phyloP scores from a whole-genome alignment of 257 asterid species.

The Voacanga thouarsii region DNA sequence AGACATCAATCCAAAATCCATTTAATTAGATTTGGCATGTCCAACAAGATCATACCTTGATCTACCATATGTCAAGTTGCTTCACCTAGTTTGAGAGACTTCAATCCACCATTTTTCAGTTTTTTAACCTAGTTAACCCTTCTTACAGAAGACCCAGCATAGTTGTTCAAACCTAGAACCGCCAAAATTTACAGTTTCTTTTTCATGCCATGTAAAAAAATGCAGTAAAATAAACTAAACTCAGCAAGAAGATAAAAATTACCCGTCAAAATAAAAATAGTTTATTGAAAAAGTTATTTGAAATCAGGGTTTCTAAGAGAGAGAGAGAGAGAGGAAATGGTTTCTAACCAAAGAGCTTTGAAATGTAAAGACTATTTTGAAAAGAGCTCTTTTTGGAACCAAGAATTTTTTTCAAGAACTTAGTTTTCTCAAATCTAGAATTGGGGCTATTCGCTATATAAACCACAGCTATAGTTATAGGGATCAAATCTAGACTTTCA shows the following conservation, averaged over 20 bases:
- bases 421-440: neutral
- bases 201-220: no score
- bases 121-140: constrained; percentile 2
- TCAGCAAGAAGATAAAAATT: no score
- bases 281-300: neutral
- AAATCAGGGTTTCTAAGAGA: neutral
- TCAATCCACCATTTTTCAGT: neutral
- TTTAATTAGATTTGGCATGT: neutral
- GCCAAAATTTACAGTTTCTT: neutral
- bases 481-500: neutral
- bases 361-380: neutral
- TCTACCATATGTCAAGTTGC: neutral
- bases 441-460: neutral
- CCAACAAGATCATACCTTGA: neutral
- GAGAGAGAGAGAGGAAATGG: neutral
- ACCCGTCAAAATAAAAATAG: neutral
- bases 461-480: neutral
- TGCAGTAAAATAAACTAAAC: neutral
- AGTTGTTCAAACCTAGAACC: neutral
- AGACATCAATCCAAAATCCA: neutral
- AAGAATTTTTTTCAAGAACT: neutral
- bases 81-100: no score
- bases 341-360: neutral
- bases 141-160: neutral
- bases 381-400: neutral